Evolutionary conservation across 2,329 filamentous ascomycete genomes (phyloP).

Genomic region (Pseudogymnoascus sp.): DNA sequence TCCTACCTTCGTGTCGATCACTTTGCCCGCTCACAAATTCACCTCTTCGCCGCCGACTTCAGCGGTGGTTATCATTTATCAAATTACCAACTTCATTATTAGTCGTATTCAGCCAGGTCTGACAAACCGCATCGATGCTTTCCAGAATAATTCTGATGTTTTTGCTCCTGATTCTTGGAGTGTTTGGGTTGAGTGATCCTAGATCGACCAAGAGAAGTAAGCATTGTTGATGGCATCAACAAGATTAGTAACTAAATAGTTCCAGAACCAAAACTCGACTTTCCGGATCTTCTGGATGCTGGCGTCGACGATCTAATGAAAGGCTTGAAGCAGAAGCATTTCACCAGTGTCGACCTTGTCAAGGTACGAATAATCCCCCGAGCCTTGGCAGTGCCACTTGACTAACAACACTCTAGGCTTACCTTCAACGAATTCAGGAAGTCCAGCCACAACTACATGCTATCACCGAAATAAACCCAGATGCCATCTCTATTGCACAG

Average conservation of each 20-base stretch:
- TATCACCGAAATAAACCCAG: conserved; percentile 28
- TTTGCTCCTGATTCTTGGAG: not conserved
- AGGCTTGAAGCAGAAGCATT: conserved; percentile 43
- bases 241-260: not conserved
- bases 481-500: conserved; percentile 26
- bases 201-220: not conserved
- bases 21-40: not conserved
- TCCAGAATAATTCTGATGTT: not conserved
- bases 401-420: conserved; percentile 17
- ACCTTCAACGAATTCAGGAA: conserved; percentile 23
- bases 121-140: not conserved
- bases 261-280: conserved; percentile 10
- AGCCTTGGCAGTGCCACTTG: conserved; percentile 35
- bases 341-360: conserved; percentile 51
- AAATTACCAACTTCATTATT: not conserved
- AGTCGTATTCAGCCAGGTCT: not conserved
- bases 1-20: not conserved
- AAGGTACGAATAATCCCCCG: conserved; percentile 29
- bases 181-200: not conserved
- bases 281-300: conserved; percentile 41
- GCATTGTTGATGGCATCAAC: not conserved
- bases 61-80: not conserved
- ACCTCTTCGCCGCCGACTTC: not conserved
- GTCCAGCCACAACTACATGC: conserved; percentile 20
- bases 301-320: conserved; percentile 43